Evolutionary conservation across 805 yeast species (phyloP).

Genomic region (Metschnikowia lunata): DNA sequence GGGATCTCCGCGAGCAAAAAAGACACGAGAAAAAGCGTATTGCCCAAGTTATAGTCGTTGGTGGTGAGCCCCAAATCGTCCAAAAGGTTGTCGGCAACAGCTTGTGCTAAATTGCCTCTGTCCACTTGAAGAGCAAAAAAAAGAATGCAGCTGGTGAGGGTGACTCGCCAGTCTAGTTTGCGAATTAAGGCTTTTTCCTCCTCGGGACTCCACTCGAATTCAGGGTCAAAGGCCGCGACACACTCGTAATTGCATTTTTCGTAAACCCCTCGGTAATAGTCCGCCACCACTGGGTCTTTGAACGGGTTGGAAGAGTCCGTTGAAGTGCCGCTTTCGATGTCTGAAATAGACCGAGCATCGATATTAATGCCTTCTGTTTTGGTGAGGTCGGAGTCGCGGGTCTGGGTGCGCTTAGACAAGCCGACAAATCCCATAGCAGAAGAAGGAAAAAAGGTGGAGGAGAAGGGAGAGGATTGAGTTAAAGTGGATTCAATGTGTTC

Average conservation of each 20-base stretch:
- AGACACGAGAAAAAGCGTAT: conserved; percentile 47
- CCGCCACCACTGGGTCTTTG: conserved; percentile 44
- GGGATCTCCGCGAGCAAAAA: conserved; percentile 60
- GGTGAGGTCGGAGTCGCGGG: conserved; percentile 4
- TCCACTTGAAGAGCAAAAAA: conserved; percentile 57
- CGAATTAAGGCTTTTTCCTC: conserved; percentile 48
- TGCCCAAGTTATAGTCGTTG: conserved; percentile 55
- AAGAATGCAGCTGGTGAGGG: conserved; percentile 56
- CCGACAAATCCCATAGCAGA: conserved; percentile 7
- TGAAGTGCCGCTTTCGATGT: conserved; percentile 9
- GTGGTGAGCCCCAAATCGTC: conserved; percentile 51
- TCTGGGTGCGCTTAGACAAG: not conserved
- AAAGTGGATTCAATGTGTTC: no score
- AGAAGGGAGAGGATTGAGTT: no score
- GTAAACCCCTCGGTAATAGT: conserved; percentile 42
- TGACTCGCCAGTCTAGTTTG: conserved; percentile 53
- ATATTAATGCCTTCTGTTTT: not conserved
- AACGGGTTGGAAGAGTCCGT: conserved; percentile 18
- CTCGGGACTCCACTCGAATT: conserved; percentile 46
- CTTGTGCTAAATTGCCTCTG: conserved; percentile 54
- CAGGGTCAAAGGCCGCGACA: conserved; percentile 52
- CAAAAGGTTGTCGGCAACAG: conserved; percentile 53
- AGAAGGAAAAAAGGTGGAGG: no score
- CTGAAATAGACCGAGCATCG: conserved; percentile 26
- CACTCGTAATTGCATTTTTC: conserved; percentile 52